Evolutionary conservation across 768 basidiomycete species (phyloP), one percentile per base, ranked within the genome.

Genomic region (Coprinopsis cinerea): DNA sequence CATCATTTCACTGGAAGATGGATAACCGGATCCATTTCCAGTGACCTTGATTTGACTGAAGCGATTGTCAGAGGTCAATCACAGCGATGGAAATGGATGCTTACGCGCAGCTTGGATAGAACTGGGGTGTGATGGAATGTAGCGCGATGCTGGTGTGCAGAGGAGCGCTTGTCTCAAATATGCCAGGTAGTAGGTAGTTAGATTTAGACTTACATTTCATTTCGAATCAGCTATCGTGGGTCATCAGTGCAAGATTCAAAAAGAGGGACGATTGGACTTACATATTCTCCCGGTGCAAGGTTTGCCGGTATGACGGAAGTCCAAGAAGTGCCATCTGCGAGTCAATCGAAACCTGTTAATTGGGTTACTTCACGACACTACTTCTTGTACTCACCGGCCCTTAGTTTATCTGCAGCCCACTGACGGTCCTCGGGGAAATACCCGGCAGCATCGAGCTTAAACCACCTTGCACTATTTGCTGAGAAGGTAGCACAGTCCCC

Each of bases 81-180:
- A 25, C 13, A 42, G 18, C 27, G 23, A n/a, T 24, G 14, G 30
- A 20, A 44, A 30, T 49, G 51, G 42, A 10, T 23, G 66, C 74
- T 65, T 57, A 77, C 77, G 66, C 62, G 70, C 75, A 77, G 48
- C 72, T 71, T 4, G 74, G 75, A 51, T 77, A 74, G 57, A 67
- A 73, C 58, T 76, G 75, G 1, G 75, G 71, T 17, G 60, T 61
- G 30, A 57, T 56, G 15, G 70, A 70, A 57, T 77, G 75, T 52
- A 78, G 62, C 13, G 75, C 75, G 27, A 77, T 59, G 46, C 75
- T 75, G 44, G 50, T 42, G 20, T 26, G 40, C 9, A 43, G 47
- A 14, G 49, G 37, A 22, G 17, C 4, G 20, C 28, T 10, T 4
- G 20, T 32, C 18, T 48, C 9, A 34, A 9, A 9, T 9, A 34